Percentiles rank a stretch among this genome's conserved stretches.
Conservation (phyloP, 148 eudicot species). For the Fallopia convolvulus region DNA sequence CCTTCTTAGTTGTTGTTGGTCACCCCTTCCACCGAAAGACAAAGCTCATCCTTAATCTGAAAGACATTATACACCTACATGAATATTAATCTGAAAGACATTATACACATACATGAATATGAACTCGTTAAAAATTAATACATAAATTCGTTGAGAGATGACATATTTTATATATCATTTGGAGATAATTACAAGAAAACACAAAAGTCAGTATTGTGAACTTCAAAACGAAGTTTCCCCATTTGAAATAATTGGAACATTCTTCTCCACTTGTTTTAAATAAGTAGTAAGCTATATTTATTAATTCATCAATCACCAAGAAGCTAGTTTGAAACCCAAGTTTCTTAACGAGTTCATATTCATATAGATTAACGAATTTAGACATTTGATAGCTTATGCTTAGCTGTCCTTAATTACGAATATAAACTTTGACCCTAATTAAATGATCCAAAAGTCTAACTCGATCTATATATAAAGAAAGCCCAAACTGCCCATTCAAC, state of each 20-base stretch:
- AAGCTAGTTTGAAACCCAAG: constrained; percentile 10
- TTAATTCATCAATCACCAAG: constrained; percentile 3
- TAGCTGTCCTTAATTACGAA: neutral
- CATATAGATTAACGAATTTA: neutral
- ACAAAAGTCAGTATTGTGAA: neutral
- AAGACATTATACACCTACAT: no score
- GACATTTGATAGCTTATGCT: constrained; percentile 2
- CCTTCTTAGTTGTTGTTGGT: no score
- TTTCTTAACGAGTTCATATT: constrained; percentile 1
- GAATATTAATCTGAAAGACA: no score
- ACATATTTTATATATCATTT: neutral
- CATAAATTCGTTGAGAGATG: no score
- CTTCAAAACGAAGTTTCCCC: neutral
- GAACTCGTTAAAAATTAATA: no score
- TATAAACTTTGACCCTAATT: neutral
- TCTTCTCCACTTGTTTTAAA: neutral
- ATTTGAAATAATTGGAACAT: neutral
- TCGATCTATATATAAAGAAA: neutral
- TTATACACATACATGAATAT: no score
- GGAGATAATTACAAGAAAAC: neutral
- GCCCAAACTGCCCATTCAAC: neutral
- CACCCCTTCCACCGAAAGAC: no score
- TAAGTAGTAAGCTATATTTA: neutral
- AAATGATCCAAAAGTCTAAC: neutral
- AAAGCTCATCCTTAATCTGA: no score